phyloP scores from a whole-genome alignment of 2,329 filamentous ascomycete species.

The Dothideomycetes sp. region DNA sequence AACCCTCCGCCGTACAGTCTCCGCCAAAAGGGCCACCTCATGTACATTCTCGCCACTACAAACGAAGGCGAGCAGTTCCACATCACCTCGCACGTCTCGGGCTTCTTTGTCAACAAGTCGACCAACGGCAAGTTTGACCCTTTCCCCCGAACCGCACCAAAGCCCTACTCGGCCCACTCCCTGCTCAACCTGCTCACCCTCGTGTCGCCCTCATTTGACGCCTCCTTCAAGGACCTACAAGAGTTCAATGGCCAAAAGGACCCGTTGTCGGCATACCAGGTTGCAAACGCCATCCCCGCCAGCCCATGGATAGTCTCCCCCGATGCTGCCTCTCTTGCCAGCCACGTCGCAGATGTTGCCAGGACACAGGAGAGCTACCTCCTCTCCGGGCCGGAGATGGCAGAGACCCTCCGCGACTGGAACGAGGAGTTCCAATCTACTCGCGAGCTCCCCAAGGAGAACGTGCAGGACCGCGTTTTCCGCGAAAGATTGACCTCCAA shows the following conservation, averaged over 20 bases:
- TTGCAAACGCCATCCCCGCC: conserved; percentile 86
- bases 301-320: conserved; percentile 83
- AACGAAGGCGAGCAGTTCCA: conserved; percentile 93
- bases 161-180: conserved; percentile 72
- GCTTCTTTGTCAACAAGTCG: conserved; percentile 95
- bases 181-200: conserved; percentile 67
- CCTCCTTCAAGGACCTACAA: conserved; percentile 66
- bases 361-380: conserved; percentile 89
- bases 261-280: conserved; percentile 83
- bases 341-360: conserved; percentile 73
- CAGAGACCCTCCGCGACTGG: conserved; percentile 92
- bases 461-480: conserved; percentile 91
- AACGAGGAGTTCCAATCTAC: conserved; percentile 99
- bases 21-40: conserved; percentile 79
- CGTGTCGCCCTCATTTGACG: conserved; percentile 72
- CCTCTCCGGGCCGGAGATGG: conserved; percentile 81
- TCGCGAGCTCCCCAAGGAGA: conserved; percentile 84
- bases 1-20: conserved; percentile 91
- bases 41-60: conserved; percentile 82
- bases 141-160: conserved; percentile 65
- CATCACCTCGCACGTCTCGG: conserved; percentile 84
- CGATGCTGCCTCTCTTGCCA: conserved; percentile 49
- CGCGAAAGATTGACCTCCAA: conserved; percentile 88
- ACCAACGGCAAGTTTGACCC: conserved; percentile 94
- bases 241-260: conserved; percentile 79